Evolutionary conservation across 768 basidiomycete genomes (phyloP).

Genomic region (Strobilomyces dryophilus): DNA sequence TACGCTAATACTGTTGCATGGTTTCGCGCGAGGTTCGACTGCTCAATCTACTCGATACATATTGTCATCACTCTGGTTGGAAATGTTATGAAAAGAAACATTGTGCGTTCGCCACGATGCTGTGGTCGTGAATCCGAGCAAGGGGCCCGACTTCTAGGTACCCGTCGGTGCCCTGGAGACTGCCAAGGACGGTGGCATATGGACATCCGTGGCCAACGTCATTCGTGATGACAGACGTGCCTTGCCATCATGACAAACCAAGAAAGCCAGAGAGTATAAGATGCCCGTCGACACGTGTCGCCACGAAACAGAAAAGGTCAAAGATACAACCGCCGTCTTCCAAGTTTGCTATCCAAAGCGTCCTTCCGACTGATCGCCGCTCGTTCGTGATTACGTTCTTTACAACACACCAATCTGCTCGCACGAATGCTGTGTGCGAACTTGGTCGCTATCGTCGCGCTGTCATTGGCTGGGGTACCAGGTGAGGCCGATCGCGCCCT

Average conservation of each 20-base stretch:
- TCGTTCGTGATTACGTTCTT: neutral
- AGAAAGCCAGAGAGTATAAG: neutral
- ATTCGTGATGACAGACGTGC: neutral
- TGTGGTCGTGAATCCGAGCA: neutral
- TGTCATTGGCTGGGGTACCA: constrained; percentile 4
- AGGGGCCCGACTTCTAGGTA: too few relatives aligned
- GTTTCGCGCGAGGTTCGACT: constrained; percentile 17
- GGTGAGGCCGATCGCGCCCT: neutral
- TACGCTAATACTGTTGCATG: constrained; percentile 22
- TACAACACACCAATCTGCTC: neutral
- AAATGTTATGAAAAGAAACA: constrained; percentile 6
- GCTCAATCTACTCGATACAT: constrained; percentile 26
- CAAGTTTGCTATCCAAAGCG: neutral
- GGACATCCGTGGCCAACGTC: neutral
- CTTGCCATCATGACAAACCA: neutral
- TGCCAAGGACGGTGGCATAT: too few relatives aligned
- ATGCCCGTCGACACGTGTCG: neutral
- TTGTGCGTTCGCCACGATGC: neutral
- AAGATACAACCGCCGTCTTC: neutral
- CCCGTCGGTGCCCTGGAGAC: too few relatives aligned
- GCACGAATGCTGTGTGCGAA: neutral
- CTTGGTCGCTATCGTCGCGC: neutral
- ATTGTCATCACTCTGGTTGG: constrained; percentile 17
- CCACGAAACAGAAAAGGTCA: neutral
- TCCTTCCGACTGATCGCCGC: neutral